These are phyloP conservation scores for Naganishia sp. DNA, from an alignment of 1,284 basidiomycete genomes.

Conservation along the genomic window DNA sequence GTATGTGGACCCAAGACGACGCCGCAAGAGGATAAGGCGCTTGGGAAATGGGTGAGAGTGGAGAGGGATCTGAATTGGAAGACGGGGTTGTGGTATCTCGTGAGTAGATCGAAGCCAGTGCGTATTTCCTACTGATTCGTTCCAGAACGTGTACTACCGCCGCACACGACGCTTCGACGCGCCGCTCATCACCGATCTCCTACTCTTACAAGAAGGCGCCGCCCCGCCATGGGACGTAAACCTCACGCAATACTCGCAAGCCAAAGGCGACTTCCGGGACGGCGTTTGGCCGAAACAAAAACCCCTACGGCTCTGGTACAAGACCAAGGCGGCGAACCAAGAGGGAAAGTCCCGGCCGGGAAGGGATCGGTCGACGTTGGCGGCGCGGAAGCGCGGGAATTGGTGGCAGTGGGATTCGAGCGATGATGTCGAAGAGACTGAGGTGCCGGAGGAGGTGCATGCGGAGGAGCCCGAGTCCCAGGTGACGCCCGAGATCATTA, in stretches of 20 bases:
- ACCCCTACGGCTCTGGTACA: constrained; percentile 73
- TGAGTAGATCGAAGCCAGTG: constrained; percentile 39
- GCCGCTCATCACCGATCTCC: constrained; percentile 47
- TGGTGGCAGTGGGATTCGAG: constrained; percentile 33
- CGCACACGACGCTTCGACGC: constrained; percentile 66
- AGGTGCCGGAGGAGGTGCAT: neutral
- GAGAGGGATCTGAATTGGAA: constrained; percentile 72
- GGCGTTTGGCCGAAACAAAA: constrained; percentile 55
- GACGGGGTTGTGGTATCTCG: constrained; percentile 64
- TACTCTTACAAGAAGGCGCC: constrained; percentile 38
- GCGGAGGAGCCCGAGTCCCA: constrained; percentile 34
- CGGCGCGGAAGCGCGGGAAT: neutral
- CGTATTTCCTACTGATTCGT: constrained; percentile 31
- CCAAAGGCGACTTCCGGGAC: constrained; percentile 45
- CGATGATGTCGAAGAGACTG: constrained; percentile 55
- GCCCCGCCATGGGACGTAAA: constrained; percentile 39
- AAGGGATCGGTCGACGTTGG: neutral
- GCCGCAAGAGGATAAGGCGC: constrained; percentile 31
- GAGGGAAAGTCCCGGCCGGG: constrained; percentile 3
- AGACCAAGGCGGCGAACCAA: constrained; percentile 42
- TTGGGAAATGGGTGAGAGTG: constrained; percentile 53
- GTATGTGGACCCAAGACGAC: constrained; percentile 59
- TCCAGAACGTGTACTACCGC: constrained; percentile 75
- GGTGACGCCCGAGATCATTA: constrained; percentile 61
- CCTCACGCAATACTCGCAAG: constrained; percentile 44